Evolutionary conservation across 192 early-diverging fungal genomes (phyloP).

Genomic region (Coemansia sp.): DNA sequence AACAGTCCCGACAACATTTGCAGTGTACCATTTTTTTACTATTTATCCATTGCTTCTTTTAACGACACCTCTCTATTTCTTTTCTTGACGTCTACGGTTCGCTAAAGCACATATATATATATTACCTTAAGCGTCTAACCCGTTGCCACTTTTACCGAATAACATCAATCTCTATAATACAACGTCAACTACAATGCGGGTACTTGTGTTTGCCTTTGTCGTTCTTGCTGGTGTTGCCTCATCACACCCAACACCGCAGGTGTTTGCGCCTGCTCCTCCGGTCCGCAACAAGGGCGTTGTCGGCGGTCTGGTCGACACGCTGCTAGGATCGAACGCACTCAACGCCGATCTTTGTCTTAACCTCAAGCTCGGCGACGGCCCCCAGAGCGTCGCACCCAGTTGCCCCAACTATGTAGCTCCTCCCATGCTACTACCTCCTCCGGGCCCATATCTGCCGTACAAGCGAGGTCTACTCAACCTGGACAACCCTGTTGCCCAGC

Average conservation of each 20-base stretch:
- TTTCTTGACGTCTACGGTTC: no score
- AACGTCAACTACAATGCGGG: conserved; percentile 21
- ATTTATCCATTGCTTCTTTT: no score
- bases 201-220: conserved; percentile 39
- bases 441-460: conserved; percentile 4
- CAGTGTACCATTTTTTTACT: no score
- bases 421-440: conserved; percentile 34
- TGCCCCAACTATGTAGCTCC: conserved; percentile 46
- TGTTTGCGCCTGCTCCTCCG: conserved; percentile 10
- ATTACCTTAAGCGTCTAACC: no score
- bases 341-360: conserved; percentile 36
- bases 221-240: conserved; percentile 43
- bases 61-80: no score
- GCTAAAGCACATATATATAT: no score
- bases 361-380: conserved; percentile 49
- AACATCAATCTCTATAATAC: background rate
- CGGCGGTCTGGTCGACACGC: conserved; percentile 30
- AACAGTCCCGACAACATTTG: no score
- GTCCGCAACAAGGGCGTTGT: conserved; percentile 46
- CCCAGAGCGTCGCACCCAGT: conserved; percentile 42
- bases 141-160: no score
- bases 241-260: conserved; percentile 24
- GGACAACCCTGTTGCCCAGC: conserved; percentile 21
- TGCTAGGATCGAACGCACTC: conserved; percentile 41
- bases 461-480: conserved; percentile 47